Evolutionary conservation across 2,329 filamentous ascomycete species (phyloP).

Genomic region (Nothophaeocryptopus gaeumannii): DNA sequence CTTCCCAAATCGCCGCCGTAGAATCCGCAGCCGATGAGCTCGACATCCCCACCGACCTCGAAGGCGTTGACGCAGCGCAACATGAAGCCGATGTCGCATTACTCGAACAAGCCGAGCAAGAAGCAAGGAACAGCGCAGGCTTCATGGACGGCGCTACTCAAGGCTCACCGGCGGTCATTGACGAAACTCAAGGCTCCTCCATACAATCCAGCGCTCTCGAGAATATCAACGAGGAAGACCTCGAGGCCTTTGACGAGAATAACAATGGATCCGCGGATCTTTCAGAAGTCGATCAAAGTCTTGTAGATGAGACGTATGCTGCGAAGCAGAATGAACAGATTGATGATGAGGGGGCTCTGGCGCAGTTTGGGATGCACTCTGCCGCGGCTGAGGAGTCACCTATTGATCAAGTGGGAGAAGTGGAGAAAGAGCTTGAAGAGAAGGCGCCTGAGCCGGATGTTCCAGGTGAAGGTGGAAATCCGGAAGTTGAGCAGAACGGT

Average conservation of each 20-base stretch:
- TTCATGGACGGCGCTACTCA: not conserved
- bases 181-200: slow-evolving; percentile 2
- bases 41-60: slow-evolving; percentile 11
- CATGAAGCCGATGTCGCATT: slow-evolving; percentile 18
- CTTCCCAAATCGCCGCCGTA: not conserved
- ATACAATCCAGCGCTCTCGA: not conserved
- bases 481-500: slow-evolving; percentile 2
- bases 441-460: slow-evolving; percentile 6
- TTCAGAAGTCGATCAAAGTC: slow-evolving; percentile 12
- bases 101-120: slow-evolving; percentile 12
- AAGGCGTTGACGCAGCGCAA: slow-evolving; percentile 14
- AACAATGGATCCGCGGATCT: not conserved
- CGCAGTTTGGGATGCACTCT: slow-evolving; percentile 16
- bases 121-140: not conserved
- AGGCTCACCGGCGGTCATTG: not conserved
- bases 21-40: too few relatives aligned
- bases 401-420: slow-evolving; percentile 19
- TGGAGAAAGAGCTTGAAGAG: slow-evolving; percentile 21
- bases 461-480: not conserved
- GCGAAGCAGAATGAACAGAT: not conserved
- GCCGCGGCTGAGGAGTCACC: not conserved
- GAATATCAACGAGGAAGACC: not conserved
- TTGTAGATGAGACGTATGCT: slow-evolving; percentile 11
- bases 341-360: slow-evolving; percentile 12
- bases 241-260: not conserved